These are phyloP conservation scores for Trypanosomatidae sp. DNA, from an alignment of 208 protist species.

Conservation along the genomic window DNA sequence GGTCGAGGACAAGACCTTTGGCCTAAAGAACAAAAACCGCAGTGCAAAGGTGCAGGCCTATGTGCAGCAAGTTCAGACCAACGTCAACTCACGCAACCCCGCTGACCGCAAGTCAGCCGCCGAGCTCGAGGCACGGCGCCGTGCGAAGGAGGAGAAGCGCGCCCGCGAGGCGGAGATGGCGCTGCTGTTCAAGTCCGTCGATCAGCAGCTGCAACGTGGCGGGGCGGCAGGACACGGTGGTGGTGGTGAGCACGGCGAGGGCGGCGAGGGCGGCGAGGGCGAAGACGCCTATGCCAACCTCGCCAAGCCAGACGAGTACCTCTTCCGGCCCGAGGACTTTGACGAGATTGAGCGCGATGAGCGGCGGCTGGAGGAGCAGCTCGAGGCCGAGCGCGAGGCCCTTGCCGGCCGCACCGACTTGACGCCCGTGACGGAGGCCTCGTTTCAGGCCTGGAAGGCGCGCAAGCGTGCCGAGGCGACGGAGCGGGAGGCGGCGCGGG, in stretches of 20 bases:
- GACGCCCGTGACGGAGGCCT: conserved; percentile 68
- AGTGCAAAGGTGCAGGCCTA: conserved; percentile 85
- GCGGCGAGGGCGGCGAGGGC: conserved; percentile 3
- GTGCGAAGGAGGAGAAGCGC: conserved; percentile 62
- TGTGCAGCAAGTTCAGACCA: conserved; percentile 52
- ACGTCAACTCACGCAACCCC: conserved; percentile 42
- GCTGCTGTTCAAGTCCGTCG: conserved; percentile 64
- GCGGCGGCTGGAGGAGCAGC: conserved; percentile 65
- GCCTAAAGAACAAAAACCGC: conserved; percentile 90
- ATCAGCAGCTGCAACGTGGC: conserved; percentile 9
- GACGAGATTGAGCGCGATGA: conserved; percentile 77
- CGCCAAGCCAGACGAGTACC: conserved; percentile 70
- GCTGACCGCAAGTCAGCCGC: conserved; percentile 51
- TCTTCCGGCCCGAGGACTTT: conserved; percentile 84
- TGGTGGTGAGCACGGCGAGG: conserved; percentile 7
- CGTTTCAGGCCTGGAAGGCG: conserved; percentile 68
- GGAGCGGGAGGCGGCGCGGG: conserved; percentile 41
- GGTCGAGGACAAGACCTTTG: conserved; percentile 88
- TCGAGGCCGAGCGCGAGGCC: conserved; percentile 77
- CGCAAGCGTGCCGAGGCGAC: conserved; percentile 45
- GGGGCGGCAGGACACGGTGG: conserved; percentile 8
- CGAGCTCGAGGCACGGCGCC: conserved; percentile 43
- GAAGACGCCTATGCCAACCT: conserved; percentile 27
- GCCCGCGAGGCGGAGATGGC: conserved; percentile 74
- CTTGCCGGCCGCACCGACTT: conserved; percentile 59